Evolutionary conservation across 345 rosid genomes (phyloP), one percentile per base, ranked within the genome.

Genomic region (Populus alba): DNA sequence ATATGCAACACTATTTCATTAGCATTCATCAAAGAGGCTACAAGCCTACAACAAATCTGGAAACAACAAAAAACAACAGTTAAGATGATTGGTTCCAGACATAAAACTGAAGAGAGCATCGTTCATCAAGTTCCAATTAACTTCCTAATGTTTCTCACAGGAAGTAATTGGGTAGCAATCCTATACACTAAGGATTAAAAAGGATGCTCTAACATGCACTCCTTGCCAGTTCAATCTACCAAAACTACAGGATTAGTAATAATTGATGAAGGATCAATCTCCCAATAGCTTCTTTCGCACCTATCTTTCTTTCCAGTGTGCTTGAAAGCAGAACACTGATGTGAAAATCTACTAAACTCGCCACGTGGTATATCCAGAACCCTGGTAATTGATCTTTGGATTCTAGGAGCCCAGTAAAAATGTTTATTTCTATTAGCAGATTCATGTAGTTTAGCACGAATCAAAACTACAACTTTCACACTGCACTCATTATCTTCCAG

Each of bases 261-360:
- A 11, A 59, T 68, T 70, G 88, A 88, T 8, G 45, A 67, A 23
- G 83, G 78, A 83, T 89, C 91, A 47, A 88, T 83, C 77, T 89
- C 84, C 90, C 91, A 91, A 51, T 22, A 83, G 43, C 83, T 76
- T 57, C 61, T 74, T 51, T 38, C 71, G 27, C 41, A 49, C 68
- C 11, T 25, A 23, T 74, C 76, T 18, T 57, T 59, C 75, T 70
- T 83, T 72, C 70, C 85, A 10, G 43, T 23, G 3, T 61, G 85
- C 75, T 76, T 81, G 16, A 73, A 75, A 22, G 92, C 86, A 16
- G 87, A 89, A 81, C 88, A 87, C 83, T 79, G 95, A 82, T 87
- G 92, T 59, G 92, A 90, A 86, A 90, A 91, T 70, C 87, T 80
- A 41, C 25, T 39, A 62, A 81, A 79, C 70, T 90, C 85, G 0